Percentiles rank a stretch among this genome's conserved stretches.
phyloP scores from a whole-genome alignment of 2,329 filamentous ascomycete genomes.

The Monosporascus sp. region DNA sequence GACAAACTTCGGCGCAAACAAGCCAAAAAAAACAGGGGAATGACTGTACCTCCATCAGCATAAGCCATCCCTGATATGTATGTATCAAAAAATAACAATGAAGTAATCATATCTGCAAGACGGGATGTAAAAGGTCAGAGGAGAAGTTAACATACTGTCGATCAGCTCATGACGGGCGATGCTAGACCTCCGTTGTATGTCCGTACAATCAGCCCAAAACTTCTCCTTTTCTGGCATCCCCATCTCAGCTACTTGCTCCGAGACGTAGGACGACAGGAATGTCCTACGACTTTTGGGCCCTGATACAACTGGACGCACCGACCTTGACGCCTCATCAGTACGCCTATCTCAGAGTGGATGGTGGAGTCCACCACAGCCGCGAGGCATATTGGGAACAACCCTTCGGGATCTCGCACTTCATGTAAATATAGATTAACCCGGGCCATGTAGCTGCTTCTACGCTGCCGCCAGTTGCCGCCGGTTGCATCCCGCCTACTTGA shows the following conservation, averaged over 20 bases:
- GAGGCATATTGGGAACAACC: background rate
- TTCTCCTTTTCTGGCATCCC: too few relatives aligned
- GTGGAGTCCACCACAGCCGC: background rate
- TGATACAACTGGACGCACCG: too few relatives aligned
- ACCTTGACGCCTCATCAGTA: background rate
- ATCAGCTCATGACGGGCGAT: background rate
- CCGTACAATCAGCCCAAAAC: too few relatives aligned
- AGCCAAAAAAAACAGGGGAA: background rate
- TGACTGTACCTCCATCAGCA: background rate
- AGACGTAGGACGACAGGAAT: too few relatives aligned
- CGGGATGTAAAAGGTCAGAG: background rate
- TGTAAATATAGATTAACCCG: background rate
- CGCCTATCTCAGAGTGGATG: background rate
- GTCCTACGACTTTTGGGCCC: too few relatives aligned
- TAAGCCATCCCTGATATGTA: background rate
- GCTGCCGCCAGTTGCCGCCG: background rate
- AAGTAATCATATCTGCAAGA: background rate
- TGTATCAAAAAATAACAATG: background rate
- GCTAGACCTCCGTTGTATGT: background rate
- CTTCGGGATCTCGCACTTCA: background rate
- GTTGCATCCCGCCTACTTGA: background rate
- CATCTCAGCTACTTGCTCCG: too few relatives aligned
- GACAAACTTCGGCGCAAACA: background rate
- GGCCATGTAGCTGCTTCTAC: background rate
- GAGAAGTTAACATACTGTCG: background rate